These are phyloP conservation scores for Bryoerythrophyllum caledonicum DNA, from an alignment of 225 moss, liverwort and hornwort species.

Conservation along the genomic window DNA sequence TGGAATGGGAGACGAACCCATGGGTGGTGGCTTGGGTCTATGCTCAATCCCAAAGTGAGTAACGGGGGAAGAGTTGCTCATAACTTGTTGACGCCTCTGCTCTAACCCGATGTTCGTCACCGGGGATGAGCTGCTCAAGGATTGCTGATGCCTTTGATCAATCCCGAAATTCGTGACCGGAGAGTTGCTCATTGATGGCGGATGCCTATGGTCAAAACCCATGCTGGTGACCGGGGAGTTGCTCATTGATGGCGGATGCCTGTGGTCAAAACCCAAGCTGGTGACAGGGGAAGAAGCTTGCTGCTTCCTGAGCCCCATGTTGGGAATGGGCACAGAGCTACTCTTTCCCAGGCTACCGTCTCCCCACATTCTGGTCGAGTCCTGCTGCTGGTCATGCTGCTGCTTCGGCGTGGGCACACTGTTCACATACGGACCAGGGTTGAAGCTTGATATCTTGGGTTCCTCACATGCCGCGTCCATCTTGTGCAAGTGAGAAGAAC, in stretches of 20 bases:
- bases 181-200: slow-evolving; percentile 25
- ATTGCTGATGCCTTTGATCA: slow-evolving; percentile 28
- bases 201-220: slow-evolving; percentile 19
- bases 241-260: slow-evolving; percentile 24
- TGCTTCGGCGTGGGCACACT: slow-evolving; percentile 34
- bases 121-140: slow-evolving; percentile 26
- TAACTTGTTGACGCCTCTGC: slow-evolving; percentile 28
- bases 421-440: slow-evolving; percentile 57
- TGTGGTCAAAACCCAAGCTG: slow-evolving; percentile 20
- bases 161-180: slow-evolving; percentile 11
- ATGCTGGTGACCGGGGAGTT: slow-evolving; percentile 24
- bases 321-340: slow-evolving; percentile 29
- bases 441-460: slow-evolving; percentile 44
- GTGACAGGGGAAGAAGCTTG: slow-evolving; percentile 10
- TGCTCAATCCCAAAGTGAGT: slow-evolving; percentile 25
- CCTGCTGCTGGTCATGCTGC: slow-evolving; percentile 39
- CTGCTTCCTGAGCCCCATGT: slow-evolving; percentile 28
- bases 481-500: slow-evolving; percentile 28
- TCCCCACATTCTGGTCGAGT: slow-evolving; percentile 34
- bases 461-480: slow-evolving; percentile 28
- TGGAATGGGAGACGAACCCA: slow-evolving; percentile 22
- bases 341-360: slow-evolving; percentile 33
- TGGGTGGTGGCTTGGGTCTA: slow-evolving; percentile 5
- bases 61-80: slow-evolving; percentile 26
- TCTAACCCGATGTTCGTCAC: slow-evolving; percentile 18